Evolutionary conservation across 805 yeast species (phyloP).

Genomic region (Hagleromyces aurorensis): DNA sequence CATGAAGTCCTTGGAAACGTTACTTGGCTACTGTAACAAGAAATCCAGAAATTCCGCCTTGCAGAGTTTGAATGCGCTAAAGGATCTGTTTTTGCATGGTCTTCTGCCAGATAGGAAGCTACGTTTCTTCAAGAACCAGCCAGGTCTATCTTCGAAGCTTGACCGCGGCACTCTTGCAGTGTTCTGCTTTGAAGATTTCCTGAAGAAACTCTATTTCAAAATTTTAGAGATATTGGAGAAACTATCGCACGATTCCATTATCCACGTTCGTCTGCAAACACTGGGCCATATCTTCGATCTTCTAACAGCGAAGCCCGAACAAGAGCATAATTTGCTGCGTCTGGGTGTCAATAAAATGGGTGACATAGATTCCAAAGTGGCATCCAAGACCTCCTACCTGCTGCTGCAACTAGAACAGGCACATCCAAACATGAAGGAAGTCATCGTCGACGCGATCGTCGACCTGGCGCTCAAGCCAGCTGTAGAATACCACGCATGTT

Average conservation of each 20-base stretch:
- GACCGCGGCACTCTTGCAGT: constrained; percentile 55
- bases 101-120: constrained; percentile 82
- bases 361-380: constrained; percentile 83
- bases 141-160: constrained; percentile 38
- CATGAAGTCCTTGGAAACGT: constrained; percentile 69
- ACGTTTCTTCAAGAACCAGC: constrained; percentile 70
- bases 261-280: constrained; percentile 74
- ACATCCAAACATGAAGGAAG: constrained; percentile 92
- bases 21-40: constrained; percentile 73
- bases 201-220: constrained; percentile 68
- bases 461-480: constrained; percentile 70
- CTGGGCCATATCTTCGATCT: constrained; percentile 73
- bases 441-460: constrained; percentile 69
- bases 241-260: constrained; percentile 84
- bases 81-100: constrained; percentile 80
- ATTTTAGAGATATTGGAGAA: constrained; percentile 70
- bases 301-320: constrained; percentile 85
- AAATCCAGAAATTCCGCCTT: constrained; percentile 90
- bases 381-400: constrained; percentile 79
- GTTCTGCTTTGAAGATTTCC: constrained; percentile 82
- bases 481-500: constrained; percentile 79
- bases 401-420: constrained; percentile 74
- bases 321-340: constrained; percentile 83
- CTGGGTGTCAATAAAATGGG: constrained; percentile 92
- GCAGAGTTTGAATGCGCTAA: constrained; percentile 81